Evolutionary conservation across 1,139 yeast species (phyloP).

Genomic region (Blastobotrys malaysiensis): DNA sequence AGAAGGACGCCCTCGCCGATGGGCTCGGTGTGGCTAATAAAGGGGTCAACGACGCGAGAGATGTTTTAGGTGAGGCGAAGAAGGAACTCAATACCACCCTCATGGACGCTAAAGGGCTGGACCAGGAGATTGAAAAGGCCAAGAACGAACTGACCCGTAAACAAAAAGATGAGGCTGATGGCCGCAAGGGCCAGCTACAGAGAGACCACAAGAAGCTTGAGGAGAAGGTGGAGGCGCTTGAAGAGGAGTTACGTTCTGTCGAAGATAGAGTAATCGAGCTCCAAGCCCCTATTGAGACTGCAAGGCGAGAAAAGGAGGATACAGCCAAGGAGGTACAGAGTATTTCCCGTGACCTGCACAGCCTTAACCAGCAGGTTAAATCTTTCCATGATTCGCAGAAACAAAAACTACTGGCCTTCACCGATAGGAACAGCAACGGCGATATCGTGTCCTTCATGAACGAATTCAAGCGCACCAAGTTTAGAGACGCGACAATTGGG

Average conservation of each 20-base stretch:
- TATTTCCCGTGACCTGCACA: slow-evolving; percentile 3
- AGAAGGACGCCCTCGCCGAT: background rate
- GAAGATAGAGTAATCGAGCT: slow-evolving; percentile 16
- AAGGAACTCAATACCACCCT: slow-evolving; percentile 25
- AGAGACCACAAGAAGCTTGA: slow-evolving; percentile 29
- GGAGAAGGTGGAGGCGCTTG: slow-evolving; percentile 35
- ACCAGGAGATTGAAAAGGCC: slow-evolving; percentile 30
- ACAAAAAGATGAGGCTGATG: slow-evolving; percentile 3
- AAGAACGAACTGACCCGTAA: slow-evolving; percentile 15
- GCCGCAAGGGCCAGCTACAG: slow-evolving; percentile 3
- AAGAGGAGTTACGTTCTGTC: slow-evolving; percentile 31
- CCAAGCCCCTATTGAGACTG: background rate
- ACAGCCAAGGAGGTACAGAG: background rate
- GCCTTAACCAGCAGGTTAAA: slow-evolving; percentile 9
- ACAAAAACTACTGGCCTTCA: background rate
- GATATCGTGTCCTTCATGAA: slow-evolving; percentile 3
- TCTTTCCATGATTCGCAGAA: background rate
- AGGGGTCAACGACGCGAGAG: background rate
- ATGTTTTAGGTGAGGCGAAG: background rate
- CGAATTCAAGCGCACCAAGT: slow-evolving; percentile 11
- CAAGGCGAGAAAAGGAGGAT: slow-evolving; percentile 26
- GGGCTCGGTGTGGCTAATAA: background rate
- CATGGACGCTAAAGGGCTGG: slow-evolving; percentile 3
- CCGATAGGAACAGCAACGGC: background rate
- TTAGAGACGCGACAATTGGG: slow-evolving; percentile 63